A percentile compares a stretch with the other conserved stretches of the same genome.
Conservation (phyloP, 805 yeast species). For the Candida coleopterorum region DNA sequence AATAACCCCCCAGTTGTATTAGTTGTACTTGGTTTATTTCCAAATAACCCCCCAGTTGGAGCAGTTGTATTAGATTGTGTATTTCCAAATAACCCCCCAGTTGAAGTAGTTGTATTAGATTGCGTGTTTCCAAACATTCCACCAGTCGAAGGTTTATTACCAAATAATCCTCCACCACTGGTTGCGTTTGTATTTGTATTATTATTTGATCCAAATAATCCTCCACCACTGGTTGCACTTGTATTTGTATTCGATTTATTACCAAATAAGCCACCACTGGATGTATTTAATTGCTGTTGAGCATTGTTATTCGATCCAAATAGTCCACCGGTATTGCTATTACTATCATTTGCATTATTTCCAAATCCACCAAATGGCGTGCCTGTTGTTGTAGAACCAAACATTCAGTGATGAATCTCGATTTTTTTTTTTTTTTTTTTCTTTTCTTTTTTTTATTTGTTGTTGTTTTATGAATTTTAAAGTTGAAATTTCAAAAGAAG, state of each 20-base stretch:
- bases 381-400: constrained; percentile 2
- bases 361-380: constrained; percentile 24
- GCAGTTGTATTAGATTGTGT: background rate
- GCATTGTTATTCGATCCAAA: constrained; percentile 15
- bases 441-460: background rate
- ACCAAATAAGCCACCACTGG: constrained; percentile 12
- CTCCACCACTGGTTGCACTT: constrained; percentile 10
- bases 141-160: constrained; percentile 9
- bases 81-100: constrained; percentile 26
- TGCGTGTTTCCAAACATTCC: constrained; percentile 17
- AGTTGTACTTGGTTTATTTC: constrained; percentile 10
- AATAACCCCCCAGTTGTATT: constrained; percentile 7
- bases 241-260: constrained; percentile 7
- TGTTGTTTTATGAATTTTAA: background rate
- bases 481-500: background rate
- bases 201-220: constrained; percentile 18
- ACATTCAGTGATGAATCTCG: constrained; percentile 3
- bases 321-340: constrained; percentile 19
- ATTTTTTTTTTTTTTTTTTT: background rate
- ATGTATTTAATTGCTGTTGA: constrained; percentile 9
- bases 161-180: constrained; percentile 12
- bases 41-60: constrained; percentile 13
- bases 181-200: constrained; percentile 5
- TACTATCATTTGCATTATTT: constrained; percentile 3
- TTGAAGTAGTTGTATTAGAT: constrained; percentile 9